A percentile compares a stretch with the other conserved stretches of the same genome.
Conservation (phyloP, 169 alveolate genomes). For the Plasmodium gallinaceum region DNA sequence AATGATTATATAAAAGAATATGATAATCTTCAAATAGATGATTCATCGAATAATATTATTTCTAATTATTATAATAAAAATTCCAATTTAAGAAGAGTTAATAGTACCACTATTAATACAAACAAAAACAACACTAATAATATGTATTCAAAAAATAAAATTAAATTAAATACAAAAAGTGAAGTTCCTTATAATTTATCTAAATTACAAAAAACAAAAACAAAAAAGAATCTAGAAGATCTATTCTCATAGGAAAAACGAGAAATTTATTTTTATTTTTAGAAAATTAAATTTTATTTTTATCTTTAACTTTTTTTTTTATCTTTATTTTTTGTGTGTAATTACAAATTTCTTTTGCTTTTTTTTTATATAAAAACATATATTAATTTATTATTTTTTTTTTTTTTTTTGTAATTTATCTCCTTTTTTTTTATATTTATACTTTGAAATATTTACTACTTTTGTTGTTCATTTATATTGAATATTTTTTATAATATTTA, state of each 20-base stretch:
- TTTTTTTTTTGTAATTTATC: background rate
- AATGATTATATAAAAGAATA: constrained; percentile 9
- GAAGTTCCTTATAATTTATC: constrained; percentile 54
- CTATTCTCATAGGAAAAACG: constrained; percentile 36
- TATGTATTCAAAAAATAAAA: constrained; percentile 28
- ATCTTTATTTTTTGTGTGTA: no score
- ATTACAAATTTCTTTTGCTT: no score
- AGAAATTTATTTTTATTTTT: background rate
- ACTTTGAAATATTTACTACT: no score
- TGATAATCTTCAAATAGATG: constrained; percentile 2
- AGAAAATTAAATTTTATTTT: background rate
- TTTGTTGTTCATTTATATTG: no score
- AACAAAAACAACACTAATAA: constrained; percentile 26
- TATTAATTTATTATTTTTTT: no score
- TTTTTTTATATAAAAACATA: no score
- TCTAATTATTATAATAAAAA: constrained; percentile 36
- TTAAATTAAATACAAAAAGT: constrained; percentile 56
- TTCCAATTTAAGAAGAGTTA: constrained; percentile 40
- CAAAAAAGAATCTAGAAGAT: constrained; percentile 70
- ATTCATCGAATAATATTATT: background rate
- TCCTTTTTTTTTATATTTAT: no score
- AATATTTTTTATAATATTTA: no score
- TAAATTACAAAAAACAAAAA: constrained; percentile 44
- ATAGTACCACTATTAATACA: constrained; percentile 24
- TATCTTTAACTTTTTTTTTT: no score